A percentile compares a stretch with the other conserved stretches of the same genome.
phyloP scores from a whole-genome alignment of 2,329 filamentous ascomycete species.

The Paecilomyces dactylethromorphus region DNA sequence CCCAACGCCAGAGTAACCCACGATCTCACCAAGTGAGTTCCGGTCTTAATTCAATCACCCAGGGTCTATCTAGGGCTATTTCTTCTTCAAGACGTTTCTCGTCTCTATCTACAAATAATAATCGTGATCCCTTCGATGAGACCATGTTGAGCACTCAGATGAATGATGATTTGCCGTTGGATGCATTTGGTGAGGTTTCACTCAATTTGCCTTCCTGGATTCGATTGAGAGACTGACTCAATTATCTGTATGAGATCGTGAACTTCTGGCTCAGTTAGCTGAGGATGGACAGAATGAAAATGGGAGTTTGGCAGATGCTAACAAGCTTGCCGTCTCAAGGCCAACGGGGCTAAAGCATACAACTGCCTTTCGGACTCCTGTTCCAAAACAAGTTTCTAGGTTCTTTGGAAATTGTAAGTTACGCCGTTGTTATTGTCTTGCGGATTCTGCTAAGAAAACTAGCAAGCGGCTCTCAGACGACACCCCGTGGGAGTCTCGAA shows the following conservation, averaged over 20 bases:
- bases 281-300: constrained; percentile 5
- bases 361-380: not conserved
- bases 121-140: not conserved
- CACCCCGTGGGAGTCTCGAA: constrained; percentile 13
- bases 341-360: not conserved
- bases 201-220: not conserved
- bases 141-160: not conserved
- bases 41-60: not conserved
- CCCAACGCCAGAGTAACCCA: not conserved
- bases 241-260: constrained; percentile 22
- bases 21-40: not conserved
- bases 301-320: not conserved
- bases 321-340: not conserved
- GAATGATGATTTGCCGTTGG: constrained; percentile 29
- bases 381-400: constrained; percentile 14
- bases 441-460: constrained; percentile 2
- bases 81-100: constrained; percentile 2
- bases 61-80: not conserved
- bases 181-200: constrained; percentile 42
- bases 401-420: constrained; percentile 23
- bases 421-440: not conserved
- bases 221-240: not conserved
- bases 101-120: not conserved
- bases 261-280: constrained; percentile 28
- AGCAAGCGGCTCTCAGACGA: constrained; percentile 13